Evolutionary conservation across 441 rosid species (phyloP), one percentile per base, ranked within the genome.

Genomic region (Populus trichocarpa): DNA sequence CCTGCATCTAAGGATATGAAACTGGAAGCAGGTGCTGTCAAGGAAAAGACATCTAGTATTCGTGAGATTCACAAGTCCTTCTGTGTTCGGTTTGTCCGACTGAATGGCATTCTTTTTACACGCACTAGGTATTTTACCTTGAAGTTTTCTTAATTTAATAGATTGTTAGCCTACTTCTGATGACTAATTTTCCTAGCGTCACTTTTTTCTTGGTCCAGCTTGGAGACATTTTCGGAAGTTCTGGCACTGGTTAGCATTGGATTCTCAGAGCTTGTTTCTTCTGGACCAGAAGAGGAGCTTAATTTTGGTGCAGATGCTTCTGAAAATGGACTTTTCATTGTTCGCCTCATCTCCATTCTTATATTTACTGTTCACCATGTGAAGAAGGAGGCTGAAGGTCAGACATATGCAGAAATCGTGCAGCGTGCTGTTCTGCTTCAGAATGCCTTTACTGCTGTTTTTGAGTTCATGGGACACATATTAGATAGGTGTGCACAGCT

Each of bases 61-160:
- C 87, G 70, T 59, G 97, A 91, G 75, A 79, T 75, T 69, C 78
- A 74, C 66, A 96, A 85, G 85, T 80, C 88, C 4, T 92, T 94
- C 57, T 90, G 97, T 84, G 83, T 84, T 75, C 86, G 91, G 26
- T 94, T 96, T 90, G 95, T 93, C 69, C 98, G 97, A 36, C 81
- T 94, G 63, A 94, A 92, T 78, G 98, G 98, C 73, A 91, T 96
- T 85, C 92, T 94, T 22, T 96, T 94, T 80, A 94, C 99, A 26
- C 88, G 91, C 73, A 93, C 96, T 72, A 96, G 99, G 98, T 96
- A 85, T 53, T 30, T 25, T 74, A 20, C 68, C 66, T 38, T 33
- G 26, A 28, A 4, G 8, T 33, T n/a, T 82, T 61, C 11, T 9
- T 8, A 0, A 9, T 72, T 75, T 57, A 13, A 57, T 74, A 7